Percentiles rank a stretch among this genome's conserved stretches.
Conservation (phyloP, 805 yeast species). For the Myxozyma monticola region DNA sequence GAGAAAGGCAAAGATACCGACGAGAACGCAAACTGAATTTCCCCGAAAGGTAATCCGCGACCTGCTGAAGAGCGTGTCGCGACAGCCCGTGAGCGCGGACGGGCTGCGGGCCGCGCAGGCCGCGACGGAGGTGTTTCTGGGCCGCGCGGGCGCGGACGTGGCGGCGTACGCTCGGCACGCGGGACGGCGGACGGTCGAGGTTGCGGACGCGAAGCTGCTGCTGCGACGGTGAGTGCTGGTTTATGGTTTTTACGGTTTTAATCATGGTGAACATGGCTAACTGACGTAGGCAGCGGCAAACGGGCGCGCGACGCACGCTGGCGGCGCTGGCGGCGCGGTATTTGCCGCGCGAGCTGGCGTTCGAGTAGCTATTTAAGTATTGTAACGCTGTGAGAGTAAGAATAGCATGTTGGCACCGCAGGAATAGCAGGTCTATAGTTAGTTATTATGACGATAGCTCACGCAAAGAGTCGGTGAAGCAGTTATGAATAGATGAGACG, state of each 20-base stretch:
- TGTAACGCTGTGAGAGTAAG: too few species aligned
- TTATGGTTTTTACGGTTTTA: neutral
- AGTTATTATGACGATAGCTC: too few species aligned
- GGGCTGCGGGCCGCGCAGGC: conserved; percentile 32
- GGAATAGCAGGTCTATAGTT: too few species aligned
- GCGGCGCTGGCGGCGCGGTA: conserved; percentile 15
- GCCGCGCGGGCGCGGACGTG: conserved; percentile 37
- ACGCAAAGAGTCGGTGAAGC: too few species aligned
- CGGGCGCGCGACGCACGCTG: conserved; percentile 1
- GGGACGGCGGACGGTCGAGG: conserved; percentile 35
- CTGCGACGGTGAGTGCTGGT: conserved; percentile 12
- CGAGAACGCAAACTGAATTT: neutral
- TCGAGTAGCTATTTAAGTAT: too few species aligned
- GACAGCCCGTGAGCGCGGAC: conserved; percentile 23
- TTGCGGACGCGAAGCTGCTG: conserved; percentile 35
- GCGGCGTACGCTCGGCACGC: conserved; percentile 41
- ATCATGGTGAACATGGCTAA: neutral
- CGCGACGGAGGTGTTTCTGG: conserved; percentile 38
- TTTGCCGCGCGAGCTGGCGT: conserved; percentile 12
- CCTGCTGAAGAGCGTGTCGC: conserved; percentile 4
- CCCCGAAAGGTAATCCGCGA: conserved; percentile 10
- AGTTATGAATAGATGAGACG: too few species aligned
- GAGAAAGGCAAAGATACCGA: neutral
- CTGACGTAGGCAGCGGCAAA: conserved; percentile 6
- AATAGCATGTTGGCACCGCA: too few species aligned